Conservation (phyloP, 2,329 filamentous ascomycete species). For the Aspergillus melleus region DNA sequence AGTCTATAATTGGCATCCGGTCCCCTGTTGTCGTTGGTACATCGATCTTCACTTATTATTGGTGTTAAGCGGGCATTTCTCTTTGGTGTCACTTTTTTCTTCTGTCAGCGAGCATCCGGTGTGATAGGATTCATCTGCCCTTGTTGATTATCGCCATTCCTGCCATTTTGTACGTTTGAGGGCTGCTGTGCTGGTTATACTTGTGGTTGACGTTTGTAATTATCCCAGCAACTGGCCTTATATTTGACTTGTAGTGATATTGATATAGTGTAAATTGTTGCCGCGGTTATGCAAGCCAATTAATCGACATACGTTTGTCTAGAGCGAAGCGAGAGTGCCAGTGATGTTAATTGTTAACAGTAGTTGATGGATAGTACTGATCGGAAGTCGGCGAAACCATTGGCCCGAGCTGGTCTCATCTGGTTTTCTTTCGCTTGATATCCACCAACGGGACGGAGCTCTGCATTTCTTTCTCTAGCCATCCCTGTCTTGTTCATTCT, state of each 20-base stretch:
- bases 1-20: conserved; percentile 10
- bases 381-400: conserved; percentile 9
- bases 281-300: background rate
- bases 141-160: conserved; percentile 1
- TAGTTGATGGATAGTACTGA: background rate
- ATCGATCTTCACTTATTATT: conserved; percentile 20
- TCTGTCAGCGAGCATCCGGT: conserved; percentile 36
- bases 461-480: background rate
- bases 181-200: conserved; percentile 22
- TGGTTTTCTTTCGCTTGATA: background rate
- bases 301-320: background rate
- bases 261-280: conserved; percentile 15
- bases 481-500: background rate
- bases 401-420: background rate
- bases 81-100: conserved; percentile 26
- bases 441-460: background rate
- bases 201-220: conserved; percentile 31
- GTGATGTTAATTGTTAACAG: background rate
- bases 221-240: conserved; percentile 23
- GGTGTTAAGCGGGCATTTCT: conserved; percentile 35
- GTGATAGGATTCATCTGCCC: conserved; percentile 22
- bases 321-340: background rate
- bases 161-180: conserved; percentile 12
- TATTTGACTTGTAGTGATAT: conserved; percentile 22
- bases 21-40: conserved; percentile 14